These are phyloP conservation scores for Nothopassalora personata DNA, from an alignment of 2,329 filamentous ascomycete genomes.

Conservation along the genomic window DNA sequence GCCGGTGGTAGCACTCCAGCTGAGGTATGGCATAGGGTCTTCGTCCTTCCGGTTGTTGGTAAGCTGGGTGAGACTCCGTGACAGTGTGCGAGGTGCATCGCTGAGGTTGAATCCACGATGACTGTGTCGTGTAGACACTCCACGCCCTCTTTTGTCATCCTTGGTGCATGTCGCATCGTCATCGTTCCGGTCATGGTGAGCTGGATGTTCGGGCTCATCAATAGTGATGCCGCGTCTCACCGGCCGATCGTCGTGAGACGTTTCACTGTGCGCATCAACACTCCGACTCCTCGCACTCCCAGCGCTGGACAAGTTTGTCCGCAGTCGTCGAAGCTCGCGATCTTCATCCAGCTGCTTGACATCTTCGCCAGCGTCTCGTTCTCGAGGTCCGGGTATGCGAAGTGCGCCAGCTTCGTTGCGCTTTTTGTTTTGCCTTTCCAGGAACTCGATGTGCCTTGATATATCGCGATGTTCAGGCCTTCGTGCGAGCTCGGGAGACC, in stretches of 20 bases:
- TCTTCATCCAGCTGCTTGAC: constrained; percentile 56
- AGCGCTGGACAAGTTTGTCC: constrained; percentile 16
- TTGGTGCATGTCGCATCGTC: constrained; percentile 16
- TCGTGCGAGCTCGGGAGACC: constrained; percentile 41
- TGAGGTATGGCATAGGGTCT: constrained; percentile 77
- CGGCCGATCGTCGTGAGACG: constrained; percentile 2
- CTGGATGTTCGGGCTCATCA: constrained; percentile 54
- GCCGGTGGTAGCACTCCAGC: constrained; percentile 85
- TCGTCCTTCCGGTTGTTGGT: constrained; percentile 47
- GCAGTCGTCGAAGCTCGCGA: constrained; percentile 31
- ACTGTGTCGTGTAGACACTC: constrained; percentile 2
- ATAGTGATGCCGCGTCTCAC: constrained; percentile 51
- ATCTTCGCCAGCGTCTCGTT: constrained; percentile 75
- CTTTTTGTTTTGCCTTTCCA: constrained; percentile 72
- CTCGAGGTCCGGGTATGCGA: constrained; percentile 84
- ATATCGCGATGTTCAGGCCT: constrained; percentile 47
- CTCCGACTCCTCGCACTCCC: constrained; percentile 10
- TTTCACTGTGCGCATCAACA: constrained; percentile 13
- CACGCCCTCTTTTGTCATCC: constrained; percentile 5
- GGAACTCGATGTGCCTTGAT: constrained; percentile 76
- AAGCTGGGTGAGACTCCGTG: constrained; percentile 56
- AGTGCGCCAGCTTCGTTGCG: constrained; percentile 62
- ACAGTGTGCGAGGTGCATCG: constrained; percentile 21
- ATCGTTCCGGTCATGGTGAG: constrained; percentile 20
- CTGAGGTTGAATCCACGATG: constrained; percentile 8